These are phyloP conservation scores for Euphorbia celastroides DNA, from an alignment of 441 rosid species.

Conservation along the genomic window DNA sequence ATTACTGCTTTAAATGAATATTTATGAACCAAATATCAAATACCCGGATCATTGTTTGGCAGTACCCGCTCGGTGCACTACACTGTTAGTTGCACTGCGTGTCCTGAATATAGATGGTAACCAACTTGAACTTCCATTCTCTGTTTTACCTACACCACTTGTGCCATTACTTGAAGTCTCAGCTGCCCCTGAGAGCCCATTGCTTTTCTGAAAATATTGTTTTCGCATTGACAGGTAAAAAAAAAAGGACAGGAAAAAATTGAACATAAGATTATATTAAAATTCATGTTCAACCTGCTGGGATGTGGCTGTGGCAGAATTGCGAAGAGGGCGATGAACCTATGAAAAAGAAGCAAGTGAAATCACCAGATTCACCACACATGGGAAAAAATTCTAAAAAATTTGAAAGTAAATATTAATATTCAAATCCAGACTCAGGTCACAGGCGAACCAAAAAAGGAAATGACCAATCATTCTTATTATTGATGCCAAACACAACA, in stretches of 20 bases:
- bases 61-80: constrained; percentile 32
- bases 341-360: constrained; percentile 18
- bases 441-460: background rate
- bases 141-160: constrained; percentile 22
- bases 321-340: constrained; percentile 32
- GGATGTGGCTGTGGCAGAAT: constrained; percentile 26
- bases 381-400: background rate
- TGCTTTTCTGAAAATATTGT: constrained; percentile 36
- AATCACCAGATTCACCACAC: background rate
- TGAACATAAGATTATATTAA: background rate
- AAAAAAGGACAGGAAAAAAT: background rate
- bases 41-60: constrained; percentile 24
- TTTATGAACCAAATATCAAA: constrained; percentile 9
- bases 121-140: constrained; percentile 31
- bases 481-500: background rate
- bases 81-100: constrained; percentile 38
- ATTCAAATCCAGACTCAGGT: background rate
- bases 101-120: constrained; percentile 42
- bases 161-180: constrained; percentile 27
- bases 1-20: constrained; percentile 4
- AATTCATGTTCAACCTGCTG: constrained; percentile 29
- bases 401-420: background rate
- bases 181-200: constrained; percentile 22
- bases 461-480: background rate
- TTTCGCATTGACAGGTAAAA: constrained; percentile 6